These are phyloP conservation scores for Mytilinidion resinicola DNA, from an alignment of 495 filamentous ascomycete species.

Conservation along the genomic window DNA sequence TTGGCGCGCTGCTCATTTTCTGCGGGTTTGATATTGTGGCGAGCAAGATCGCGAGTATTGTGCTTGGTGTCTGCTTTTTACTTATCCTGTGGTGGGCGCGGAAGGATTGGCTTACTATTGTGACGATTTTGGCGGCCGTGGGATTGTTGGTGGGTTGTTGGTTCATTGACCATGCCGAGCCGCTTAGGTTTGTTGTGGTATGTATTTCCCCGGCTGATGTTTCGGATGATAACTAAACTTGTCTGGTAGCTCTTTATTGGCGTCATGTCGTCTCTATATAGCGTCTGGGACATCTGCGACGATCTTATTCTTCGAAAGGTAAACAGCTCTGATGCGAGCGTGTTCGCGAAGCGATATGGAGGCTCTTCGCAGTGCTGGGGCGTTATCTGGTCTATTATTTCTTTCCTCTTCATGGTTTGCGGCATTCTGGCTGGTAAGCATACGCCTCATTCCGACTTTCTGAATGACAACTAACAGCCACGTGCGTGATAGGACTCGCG, in stretches of 20 bases:
- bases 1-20: conserved; percentile 72
- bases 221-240: not conserved
- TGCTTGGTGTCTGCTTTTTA: conserved; percentile 65
- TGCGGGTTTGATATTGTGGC: conserved; percentile 76
- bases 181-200: conserved; percentile 62
- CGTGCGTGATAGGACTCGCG: conserved; percentile 41
- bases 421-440: conserved; percentile 59
- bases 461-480: too few relatives aligned
- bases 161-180: conserved; percentile 71
- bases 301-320: conserved; percentile 79
- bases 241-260: conserved; percentile 60
- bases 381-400: conserved; percentile 68
- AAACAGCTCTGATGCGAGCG: conserved; percentile 72
- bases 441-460: too few relatives aligned
- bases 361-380: conserved; percentile 80
- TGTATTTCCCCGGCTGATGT: conserved; percentile 21
- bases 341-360: conserved; percentile 70
- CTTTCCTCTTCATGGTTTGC: conserved; percentile 59
- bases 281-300: conserved; percentile 83
- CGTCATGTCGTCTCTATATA: conserved; percentile 71
- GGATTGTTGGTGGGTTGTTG: conserved; percentile 67
- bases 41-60: conserved; percentile 67
- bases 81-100: conserved; percentile 75
- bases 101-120: conserved; percentile 68
- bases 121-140: conserved; percentile 61